These are phyloP conservation scores for Leishmania major DNA, from an alignment of 208 protist species.

Conservation along the genomic window DNA sequence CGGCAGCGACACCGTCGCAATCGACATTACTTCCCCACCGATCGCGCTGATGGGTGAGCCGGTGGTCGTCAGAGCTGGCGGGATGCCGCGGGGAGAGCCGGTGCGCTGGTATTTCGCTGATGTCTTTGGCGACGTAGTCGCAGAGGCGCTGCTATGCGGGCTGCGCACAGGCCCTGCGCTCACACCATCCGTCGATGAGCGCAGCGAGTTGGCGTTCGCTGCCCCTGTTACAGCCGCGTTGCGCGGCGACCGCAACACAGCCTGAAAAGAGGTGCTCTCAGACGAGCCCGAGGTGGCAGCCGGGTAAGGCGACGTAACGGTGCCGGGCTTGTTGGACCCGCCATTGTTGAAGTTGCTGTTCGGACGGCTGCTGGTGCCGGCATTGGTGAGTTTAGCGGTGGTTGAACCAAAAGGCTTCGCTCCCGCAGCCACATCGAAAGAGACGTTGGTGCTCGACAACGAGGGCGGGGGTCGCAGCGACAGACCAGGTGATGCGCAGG, in stretches of 20 bases:
- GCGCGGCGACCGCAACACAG: neutral
- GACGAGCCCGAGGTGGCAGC: neutral
- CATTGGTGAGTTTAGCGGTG: neutral
- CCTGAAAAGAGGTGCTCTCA: neutral
- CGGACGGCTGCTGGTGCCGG: neutral
- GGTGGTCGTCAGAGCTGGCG: neutral
- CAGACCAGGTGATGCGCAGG: neutral
- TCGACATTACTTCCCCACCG: neutral
- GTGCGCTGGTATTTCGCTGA: neutral
- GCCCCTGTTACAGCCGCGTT: neutral
- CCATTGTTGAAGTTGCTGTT: neutral
- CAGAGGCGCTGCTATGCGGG: neutral
- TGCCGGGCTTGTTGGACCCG: neutral
- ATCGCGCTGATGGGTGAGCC: neutral
- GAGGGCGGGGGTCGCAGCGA: neutral
- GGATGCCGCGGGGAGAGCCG: neutral
- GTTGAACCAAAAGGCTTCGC: neutral
- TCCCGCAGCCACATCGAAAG: neutral
- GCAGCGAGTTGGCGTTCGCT: neutral
- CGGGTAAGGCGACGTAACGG: neutral
- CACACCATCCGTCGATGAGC: neutral
- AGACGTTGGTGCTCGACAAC: neutral
- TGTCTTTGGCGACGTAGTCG: neutral
- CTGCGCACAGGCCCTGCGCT: neutral
- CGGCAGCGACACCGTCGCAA: neutral